These are phyloP conservation scores for Daldinia loculata DNA, from an alignment of 495 filamentous ascomycete genomes.

Conservation along the genomic window DNA sequence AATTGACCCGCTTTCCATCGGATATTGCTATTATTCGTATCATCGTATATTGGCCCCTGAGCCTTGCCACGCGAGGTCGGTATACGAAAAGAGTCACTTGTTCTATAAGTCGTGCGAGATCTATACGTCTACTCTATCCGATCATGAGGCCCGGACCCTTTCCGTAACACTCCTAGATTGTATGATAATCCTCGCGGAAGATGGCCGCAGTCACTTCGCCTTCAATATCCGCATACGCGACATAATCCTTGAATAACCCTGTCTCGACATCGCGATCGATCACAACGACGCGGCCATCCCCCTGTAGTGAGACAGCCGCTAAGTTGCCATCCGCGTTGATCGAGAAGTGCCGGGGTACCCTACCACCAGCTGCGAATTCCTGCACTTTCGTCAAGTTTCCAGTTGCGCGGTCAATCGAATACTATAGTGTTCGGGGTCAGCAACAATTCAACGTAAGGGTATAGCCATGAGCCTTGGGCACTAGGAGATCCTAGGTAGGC, in stretches of 20 bases:
- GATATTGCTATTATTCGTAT: conserved; percentile 11
- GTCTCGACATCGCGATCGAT: conserved; percentile 64
- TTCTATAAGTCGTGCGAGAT: conserved; percentile 21
- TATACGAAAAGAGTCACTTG: conserved; percentile 7
- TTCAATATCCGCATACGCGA: conserved; percentile 57
- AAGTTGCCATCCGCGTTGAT: conserved; percentile 69
- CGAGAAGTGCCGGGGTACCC: conserved; percentile 69
- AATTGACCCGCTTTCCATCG: conserved; percentile 9
- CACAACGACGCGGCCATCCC: conserved; percentile 65
- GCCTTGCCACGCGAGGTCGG: conserved; percentile 2
- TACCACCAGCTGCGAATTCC: conserved; percentile 64
- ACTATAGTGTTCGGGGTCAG: conserved; percentile 41
- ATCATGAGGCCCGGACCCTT: conserved; percentile 15
- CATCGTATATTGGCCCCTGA: background rate
- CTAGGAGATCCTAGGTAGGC: background rate
- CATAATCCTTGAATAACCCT: conserved; percentile 63
- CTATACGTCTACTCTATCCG: conserved; percentile 10
- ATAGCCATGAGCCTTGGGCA: background rate
- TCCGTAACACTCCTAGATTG: conserved; percentile 3
- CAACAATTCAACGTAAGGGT: background rate
- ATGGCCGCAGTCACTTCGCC: conserved; percentile 67
- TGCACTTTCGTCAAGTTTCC: conserved; percentile 62
- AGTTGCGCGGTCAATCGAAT: conserved; percentile 54
- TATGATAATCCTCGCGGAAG: conserved; percentile 63
- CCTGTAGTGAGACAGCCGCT: conserved; percentile 70